These are phyloP conservation scores for Aspergillus unguis DNA, from an alignment of 2,329 filamentous ascomycete species.

Conservation along the genomic window DNA sequence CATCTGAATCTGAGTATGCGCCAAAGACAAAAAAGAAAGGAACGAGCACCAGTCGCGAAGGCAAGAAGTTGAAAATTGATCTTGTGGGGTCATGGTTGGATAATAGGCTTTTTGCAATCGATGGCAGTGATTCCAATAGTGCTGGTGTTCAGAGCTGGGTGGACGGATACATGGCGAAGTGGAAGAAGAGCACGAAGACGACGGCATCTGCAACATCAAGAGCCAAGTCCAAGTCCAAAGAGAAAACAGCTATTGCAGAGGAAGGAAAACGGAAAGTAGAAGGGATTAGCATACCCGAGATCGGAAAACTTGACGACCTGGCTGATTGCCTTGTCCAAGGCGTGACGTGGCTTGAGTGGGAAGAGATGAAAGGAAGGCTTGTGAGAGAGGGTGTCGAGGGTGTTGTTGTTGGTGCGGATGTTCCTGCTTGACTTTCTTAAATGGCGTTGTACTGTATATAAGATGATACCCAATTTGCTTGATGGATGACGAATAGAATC, in stretches of 20 bases:
- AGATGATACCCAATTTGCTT: background rate
- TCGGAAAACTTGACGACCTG: slow-evolving; percentile 72
- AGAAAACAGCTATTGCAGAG: too few relatives aligned
- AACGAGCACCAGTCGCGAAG: slow-evolving; percentile 24
- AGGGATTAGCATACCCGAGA: slow-evolving; percentile 10
- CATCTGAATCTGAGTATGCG: background rate
- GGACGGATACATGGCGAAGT: slow-evolving; percentile 30
- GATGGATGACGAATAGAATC: too few relatives aligned
- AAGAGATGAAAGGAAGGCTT: slow-evolving; percentile 41
- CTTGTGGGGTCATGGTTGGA: slow-evolving; percentile 56
- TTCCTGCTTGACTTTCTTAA: background rate
- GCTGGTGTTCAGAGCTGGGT: slow-evolving; percentile 19
- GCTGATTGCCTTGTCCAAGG: slow-evolving; percentile 77
- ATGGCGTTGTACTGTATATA: background rate
- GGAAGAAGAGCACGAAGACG: slow-evolving; percentile 17
- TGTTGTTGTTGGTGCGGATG: background rate
- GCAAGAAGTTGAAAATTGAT: slow-evolving; percentile 59
- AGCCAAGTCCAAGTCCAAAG: background rate
- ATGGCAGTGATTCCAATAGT: background rate
- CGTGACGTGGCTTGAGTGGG: slow-evolving; percentile 73
- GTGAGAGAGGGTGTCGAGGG: slow-evolving; percentile 7
- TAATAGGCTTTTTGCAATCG: background rate
- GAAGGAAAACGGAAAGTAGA: slow-evolving; percentile 3
- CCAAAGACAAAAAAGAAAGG: background rate
- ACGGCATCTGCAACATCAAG: background rate